phyloP scores from a whole-genome alignment of 768 basidiomycete genomes.

The Collybia sordida region DNA sequence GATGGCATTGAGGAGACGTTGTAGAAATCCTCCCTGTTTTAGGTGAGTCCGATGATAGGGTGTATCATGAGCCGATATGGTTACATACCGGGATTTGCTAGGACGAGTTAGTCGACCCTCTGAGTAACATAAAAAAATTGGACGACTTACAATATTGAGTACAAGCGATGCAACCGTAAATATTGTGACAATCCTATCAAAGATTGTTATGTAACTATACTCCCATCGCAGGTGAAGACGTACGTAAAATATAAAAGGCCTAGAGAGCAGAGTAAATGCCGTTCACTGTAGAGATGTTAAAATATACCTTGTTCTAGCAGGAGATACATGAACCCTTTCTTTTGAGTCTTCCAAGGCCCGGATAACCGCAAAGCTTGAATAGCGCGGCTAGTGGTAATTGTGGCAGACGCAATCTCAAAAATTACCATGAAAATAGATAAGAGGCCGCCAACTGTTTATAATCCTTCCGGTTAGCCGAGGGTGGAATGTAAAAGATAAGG shows the following conservation, averaged over 20 bases:
- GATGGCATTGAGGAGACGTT: conserved; percentile 1
- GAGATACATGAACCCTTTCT: conserved; percentile 19
- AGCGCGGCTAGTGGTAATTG: conserved; percentile 21
- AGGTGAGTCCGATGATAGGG: no score
- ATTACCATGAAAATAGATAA: conserved; percentile 26
- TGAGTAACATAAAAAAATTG: neutral
- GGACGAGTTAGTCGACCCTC: neutral
- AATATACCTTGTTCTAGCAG: conserved; percentile 26
- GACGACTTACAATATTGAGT: conserved; percentile 21
- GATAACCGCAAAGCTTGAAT: conserved; percentile 20
- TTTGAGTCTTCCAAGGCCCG: conserved; percentile 13
- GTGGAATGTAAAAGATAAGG: neutral
- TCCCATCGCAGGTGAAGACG: neutral
- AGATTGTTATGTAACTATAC: neutral
- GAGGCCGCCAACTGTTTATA: conserved; percentile 17
- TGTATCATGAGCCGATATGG: neutral
- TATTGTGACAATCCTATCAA: conserved; percentile 18
- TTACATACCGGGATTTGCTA: conserved; percentile 19
- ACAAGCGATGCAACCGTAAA: conserved; percentile 23
- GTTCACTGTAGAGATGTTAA: neutral
- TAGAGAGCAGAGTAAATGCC: neutral
- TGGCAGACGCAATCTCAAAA: conserved; percentile 23
- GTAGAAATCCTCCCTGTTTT: neutral
- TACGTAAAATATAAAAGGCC: conserved; percentile 29
- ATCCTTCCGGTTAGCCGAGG: neutral